Conservation (phyloP, 2,329 filamentous ascomycete species). For the Chalara sp. region DNA sequence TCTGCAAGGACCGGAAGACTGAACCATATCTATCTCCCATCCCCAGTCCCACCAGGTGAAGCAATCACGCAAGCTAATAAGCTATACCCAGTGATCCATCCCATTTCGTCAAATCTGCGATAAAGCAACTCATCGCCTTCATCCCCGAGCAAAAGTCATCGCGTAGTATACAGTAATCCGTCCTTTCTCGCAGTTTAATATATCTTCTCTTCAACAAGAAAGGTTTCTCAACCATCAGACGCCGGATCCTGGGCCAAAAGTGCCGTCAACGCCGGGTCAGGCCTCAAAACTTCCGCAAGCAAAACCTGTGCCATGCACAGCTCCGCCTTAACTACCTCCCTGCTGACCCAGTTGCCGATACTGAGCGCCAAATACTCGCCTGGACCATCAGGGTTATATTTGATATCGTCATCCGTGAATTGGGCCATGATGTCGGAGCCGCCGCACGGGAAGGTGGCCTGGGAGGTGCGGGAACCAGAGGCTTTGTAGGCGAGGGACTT, state of each 20-base stretch:
- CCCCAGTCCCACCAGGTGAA: no score
- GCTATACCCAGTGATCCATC: no score
- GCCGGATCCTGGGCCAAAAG: neutral
- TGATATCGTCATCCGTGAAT: conserved; percentile 5
- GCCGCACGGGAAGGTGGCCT: conserved; percentile 8
- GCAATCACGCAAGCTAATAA: no score
- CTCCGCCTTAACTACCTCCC: neutral
- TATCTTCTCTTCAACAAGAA: no score
- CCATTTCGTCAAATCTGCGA: no score
- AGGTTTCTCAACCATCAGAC: neutral
- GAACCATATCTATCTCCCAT: no score
- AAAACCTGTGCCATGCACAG: neutral
- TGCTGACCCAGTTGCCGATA: neutral
- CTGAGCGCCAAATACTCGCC: conserved; percentile 11
- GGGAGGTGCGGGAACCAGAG: neutral
- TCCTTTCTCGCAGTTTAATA: no score
- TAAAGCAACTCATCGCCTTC: no score
- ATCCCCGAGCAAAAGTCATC: no score
- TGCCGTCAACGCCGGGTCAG: neutral
- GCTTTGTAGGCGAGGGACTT: conserved; percentile 6
- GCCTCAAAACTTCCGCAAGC: neutral
- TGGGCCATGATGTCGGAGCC: conserved; percentile 11
- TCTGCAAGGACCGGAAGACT: no score
- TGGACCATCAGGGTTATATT: conserved; percentile 11
- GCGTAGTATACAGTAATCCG: neutral